Percentiles rank a stretch among this genome's conserved stretches.
Evolutionary conservation across 129 eudicot species (phyloP).

Genomic region (Tanacetum coccineum): DNA sequence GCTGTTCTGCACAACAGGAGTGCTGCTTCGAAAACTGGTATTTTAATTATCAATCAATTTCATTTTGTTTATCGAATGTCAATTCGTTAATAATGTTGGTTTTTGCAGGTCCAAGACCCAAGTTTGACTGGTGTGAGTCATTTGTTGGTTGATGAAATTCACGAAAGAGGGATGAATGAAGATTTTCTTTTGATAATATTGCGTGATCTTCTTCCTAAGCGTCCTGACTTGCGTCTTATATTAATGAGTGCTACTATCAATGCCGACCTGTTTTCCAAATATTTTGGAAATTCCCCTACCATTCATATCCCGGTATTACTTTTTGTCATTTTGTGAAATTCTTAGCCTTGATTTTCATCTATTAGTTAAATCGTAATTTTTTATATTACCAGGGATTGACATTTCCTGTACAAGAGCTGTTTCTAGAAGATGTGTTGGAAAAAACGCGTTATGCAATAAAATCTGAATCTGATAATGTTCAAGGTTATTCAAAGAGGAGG

Average conservation of each 20-base stretch:
- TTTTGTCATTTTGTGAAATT: conserved; percentile 3
- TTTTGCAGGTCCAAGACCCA: conserved; percentile 81
- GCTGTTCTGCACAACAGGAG: conserved; percentile 92
- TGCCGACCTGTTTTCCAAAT: conserved; percentile 84
- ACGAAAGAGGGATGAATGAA: conserved; percentile 97
- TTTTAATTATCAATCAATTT: not conserved
- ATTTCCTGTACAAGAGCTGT: conserved; percentile 79
- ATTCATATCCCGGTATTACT: conserved; percentile 74
- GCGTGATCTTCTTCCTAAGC: conserved; percentile 84
- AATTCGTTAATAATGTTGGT: not conserved
- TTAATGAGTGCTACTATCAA: conserved; percentile 97
- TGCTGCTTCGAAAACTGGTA: conserved; percentile 79
- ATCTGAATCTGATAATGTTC: conserved; percentile 51
- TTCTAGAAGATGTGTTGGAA: conserved; percentile 81
- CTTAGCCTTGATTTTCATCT: not conserved
- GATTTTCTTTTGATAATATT: conserved; percentile 80
- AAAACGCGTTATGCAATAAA: conserved; percentile 64
- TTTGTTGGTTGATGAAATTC: conserved; percentile 89
- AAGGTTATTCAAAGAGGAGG: conserved; percentile 57
- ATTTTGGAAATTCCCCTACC: conserved; percentile 75
- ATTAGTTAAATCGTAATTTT: not conserved
- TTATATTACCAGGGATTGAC: conserved; percentile 66
- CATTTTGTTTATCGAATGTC: not conserved
- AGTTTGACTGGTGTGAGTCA: conserved; percentile 70
- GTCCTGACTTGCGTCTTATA: conserved; percentile 79